A percentile compares a stretch with the other conserved stretches of the same genome.
Conservation (phyloP, 1,284 basidiomycete genomes). For the Puccinia novopanici region DNA sequence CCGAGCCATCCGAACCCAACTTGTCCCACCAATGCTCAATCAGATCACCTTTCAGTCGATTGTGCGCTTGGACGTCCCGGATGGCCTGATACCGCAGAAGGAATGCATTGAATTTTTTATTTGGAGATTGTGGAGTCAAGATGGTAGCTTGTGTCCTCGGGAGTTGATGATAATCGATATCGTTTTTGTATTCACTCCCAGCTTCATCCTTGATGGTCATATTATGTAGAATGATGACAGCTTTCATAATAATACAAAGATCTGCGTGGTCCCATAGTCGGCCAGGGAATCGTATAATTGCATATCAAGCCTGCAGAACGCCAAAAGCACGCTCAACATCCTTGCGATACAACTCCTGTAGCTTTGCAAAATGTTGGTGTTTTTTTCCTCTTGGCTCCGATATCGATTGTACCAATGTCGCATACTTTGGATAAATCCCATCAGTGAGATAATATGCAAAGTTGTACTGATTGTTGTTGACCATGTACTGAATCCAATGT, state of each 20-base stretch:
- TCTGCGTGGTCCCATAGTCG: not conserved
- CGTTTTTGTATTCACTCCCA: not conserved
- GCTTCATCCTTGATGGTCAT: not conserved
- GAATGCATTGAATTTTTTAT: not conserved
- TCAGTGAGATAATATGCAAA: no score
- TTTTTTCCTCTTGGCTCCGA: not conserved
- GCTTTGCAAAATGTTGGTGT: not conserved
- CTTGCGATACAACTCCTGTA: not conserved
- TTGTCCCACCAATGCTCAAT: conserved; percentile 93
- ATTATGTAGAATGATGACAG: conserved; percentile 1
- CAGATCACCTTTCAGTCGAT: conserved; percentile 74
- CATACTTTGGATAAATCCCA: not conserved
- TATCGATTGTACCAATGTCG: not conserved
- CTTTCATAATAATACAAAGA: not conserved
- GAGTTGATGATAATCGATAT: not conserved
- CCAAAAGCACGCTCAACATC: conserved; percentile 12
- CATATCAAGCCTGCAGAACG: not conserved
- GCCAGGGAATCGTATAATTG: not conserved
- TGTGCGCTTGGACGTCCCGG: conserved; percentile 80
- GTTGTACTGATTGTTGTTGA: no score
- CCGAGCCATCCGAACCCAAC: conserved; percentile 69
- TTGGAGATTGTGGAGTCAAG: not conserved
- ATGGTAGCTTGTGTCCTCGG: not conserved
- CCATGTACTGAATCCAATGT: no score
- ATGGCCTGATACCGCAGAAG: conserved; percentile 65